Percentiles rank a stretch among this genome's conserved stretches.
Evolutionary conservation across 345 rosid genomes (phyloP).

Genomic region (Arabis alpina): DNA sequence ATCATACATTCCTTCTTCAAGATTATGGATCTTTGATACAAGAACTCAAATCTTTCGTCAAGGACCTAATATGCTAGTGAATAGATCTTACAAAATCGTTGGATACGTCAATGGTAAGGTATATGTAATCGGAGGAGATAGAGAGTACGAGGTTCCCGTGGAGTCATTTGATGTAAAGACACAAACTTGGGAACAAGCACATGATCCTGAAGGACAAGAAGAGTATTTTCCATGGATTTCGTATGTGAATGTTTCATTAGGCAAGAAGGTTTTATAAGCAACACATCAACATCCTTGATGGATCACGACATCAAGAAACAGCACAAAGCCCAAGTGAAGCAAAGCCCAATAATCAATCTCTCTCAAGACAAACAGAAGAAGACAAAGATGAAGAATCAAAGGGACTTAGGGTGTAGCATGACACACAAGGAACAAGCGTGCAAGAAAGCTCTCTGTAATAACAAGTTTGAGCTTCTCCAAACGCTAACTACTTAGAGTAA

Average conservation of each 20-base stretch:
- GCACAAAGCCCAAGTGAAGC: no score
- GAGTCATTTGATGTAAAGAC: constrained; percentile 1
- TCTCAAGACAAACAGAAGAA: no score
- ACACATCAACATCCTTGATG: no score
- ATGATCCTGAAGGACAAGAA: neutral
- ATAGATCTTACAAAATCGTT: neutral
- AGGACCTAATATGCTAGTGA: neutral
- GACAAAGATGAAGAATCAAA: no score
- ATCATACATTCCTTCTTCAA: neutral
- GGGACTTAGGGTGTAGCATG: no score
- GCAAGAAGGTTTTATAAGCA: no score
- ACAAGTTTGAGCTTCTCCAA: no score
- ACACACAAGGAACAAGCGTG: no score
- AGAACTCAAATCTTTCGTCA: neutral
- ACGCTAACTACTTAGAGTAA: no score
- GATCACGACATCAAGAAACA: no score
- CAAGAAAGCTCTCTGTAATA: no score
- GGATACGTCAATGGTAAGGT: neutral
- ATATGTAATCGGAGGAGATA: neutral
- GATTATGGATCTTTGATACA: neutral
- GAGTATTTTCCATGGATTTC: neutral
- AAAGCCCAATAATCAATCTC: no score
- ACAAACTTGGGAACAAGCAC: constrained; percentile 10
- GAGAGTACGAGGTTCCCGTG: neutral
- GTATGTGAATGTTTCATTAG: neutral